Base-by-base conservation (phyloP, 192 early-diverging fungal species). In the Coemansia brasiliensis region DNA sequence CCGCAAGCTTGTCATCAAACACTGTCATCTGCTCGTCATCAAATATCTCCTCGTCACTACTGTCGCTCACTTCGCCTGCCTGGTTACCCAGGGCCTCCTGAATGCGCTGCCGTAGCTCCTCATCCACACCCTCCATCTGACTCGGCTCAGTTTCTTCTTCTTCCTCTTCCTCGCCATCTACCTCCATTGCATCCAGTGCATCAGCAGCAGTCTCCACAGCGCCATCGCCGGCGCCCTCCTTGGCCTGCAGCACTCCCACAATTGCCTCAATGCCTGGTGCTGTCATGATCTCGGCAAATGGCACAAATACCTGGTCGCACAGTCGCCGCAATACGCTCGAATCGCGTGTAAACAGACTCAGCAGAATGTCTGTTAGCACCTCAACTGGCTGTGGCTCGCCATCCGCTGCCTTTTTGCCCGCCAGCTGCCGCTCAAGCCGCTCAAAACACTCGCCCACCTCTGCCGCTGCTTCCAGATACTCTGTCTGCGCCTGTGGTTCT, bases 1-100 rank as follows among this genome's bases (percentile, higher is more conserved):
- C 95, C 8, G 88, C 87, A 43, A 98, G 76, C 70, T 98, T 96
- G 41, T 87, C 86, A 71, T 98, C 95, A 77, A 93, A 96, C 18
- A 81, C 85, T 59, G 81, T 85, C 93, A 94, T 94, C 63, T 90
- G 83, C 52, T 94, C 91, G 59, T 94, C 93, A 52, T 86, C 86
- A 52, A 87, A 74, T 18, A 79, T 85, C 39, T 86, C 85, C 25
- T 87, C 85, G 15, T 74, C 80, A 12, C 72, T 79, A 32, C 58
- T 65, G 35, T 64, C 83, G 26, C 81, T 65, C 42, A 52, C 78
- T 72, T 82, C 82, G 22, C 70, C 80, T 37, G 79, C 70, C 0
- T 60, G 65, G 2, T 18, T 54, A 35, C 80, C 86, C 66, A 92
- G 72, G 5, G 89, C 89, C 40, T 84, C 87, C 49, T 86, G 69